These are phyloP conservation scores for Xanthoconium separans DNA, from an alignment of 1,284 basidiomycete genomes.

Conservation along the genomic window DNA sequence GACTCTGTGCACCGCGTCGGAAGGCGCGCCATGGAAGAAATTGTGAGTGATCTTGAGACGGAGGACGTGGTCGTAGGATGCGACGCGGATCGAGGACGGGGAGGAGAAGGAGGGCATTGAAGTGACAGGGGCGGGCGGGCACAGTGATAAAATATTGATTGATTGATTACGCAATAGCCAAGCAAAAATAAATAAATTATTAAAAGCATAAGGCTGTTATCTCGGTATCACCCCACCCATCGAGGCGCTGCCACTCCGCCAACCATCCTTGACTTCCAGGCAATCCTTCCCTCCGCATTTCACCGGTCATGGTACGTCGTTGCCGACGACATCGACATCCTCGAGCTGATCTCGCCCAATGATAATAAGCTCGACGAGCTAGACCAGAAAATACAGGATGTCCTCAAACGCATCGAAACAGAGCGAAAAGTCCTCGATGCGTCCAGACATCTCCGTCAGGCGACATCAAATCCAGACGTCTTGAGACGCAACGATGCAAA, in stretches of 20 bases:
- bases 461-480: constrained; percentile 87
- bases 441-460: constrained; percentile 75
- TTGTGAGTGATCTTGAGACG: constrained; percentile 37
- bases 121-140: constrained; percentile 1
- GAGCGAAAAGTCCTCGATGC: constrained; percentile 93
- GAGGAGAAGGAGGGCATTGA: constrained; percentile 40
- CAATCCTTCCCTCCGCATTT: constrained; percentile 11
- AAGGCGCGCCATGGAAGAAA: constrained; percentile 39
- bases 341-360: constrained; percentile 5
- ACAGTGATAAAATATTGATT: constrained; percentile 13
- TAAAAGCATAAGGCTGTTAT: constrained; percentile 20
- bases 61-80: constrained; percentile 32
- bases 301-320: constrained; percentile 33
- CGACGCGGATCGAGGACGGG: constrained; percentile 34
- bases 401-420: constrained; percentile 86
- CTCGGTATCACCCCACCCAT: constrained; percentile 32
- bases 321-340: constrained; percentile 10
- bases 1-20: constrained; percentile 30
- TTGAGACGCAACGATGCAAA: constrained; percentile 79
- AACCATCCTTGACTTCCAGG: constrained; percentile 13
- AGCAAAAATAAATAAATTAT: constrained; percentile 17
- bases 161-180: constrained; percentile 30
- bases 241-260: constrained; percentile 10
- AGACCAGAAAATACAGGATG: constrained; percentile 90
- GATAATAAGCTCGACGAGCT: constrained; percentile 49